These are phyloP conservation scores for Tetrapyrgos nigripes DNA, from an alignment of 1,284 basidiomycete genomes.

Conservation along the genomic window DNA sequence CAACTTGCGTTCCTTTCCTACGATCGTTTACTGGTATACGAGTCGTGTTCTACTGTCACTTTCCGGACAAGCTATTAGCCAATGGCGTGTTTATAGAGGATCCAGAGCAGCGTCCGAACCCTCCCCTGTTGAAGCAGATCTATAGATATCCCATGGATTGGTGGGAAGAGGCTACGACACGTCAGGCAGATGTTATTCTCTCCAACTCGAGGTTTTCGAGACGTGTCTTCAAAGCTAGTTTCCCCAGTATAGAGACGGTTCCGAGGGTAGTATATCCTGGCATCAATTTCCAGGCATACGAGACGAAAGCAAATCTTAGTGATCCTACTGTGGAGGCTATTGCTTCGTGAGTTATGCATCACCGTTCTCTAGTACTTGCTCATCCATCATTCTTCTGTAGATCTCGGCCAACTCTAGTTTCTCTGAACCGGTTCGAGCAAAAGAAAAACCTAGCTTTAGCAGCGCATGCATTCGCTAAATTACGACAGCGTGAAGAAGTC, in stretches of 20 bases:
- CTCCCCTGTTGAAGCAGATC: constrained; percentile 39
- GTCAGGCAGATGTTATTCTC: constrained; percentile 89
- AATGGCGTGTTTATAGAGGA: constrained; percentile 77
- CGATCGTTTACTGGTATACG: constrained; percentile 71
- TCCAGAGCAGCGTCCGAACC: constrained; percentile 19
- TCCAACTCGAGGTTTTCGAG: constrained; percentile 94
- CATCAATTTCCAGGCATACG: constrained; percentile 82
- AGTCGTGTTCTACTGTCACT: constrained; percentile 98
- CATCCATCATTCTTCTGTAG: constrained; percentile 48
- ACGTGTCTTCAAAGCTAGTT: constrained; percentile 78
- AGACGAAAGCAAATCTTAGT: constrained; percentile 44
- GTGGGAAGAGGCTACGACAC: constrained; percentile 90
- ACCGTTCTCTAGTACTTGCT: background rate
- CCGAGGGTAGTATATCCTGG: constrained; percentile 92
- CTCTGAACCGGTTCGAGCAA: constrained; percentile 94
- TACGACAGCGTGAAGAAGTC: constrained; percentile 34
- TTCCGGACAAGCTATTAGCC: constrained; percentile 93
- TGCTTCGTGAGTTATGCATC: constrained; percentile 62
- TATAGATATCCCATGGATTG: constrained; percentile 93
- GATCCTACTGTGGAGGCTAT: constrained; percentile 64
- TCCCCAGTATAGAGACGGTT: constrained; percentile 67
- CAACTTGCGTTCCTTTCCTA: constrained; percentile 88
- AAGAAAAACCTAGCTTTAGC: constrained; percentile 94
- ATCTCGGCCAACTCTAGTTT: constrained; percentile 79
- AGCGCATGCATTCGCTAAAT: constrained; percentile 75